Conservation (phyloP, 192 early-diverging fungal genomes). For the Backusella macrospora region DNA sequence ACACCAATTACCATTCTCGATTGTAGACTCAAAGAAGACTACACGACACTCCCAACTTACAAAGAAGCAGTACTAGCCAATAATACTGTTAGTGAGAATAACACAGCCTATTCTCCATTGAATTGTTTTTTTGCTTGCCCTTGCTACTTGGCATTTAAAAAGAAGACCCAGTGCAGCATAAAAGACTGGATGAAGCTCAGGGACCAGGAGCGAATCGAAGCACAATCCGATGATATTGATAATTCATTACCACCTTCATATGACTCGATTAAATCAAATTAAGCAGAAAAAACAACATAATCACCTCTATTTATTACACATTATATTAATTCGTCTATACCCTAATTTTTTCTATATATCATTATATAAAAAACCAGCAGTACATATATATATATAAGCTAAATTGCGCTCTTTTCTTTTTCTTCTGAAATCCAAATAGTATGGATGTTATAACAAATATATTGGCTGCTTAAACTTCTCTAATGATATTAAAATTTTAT, state of each 20-base stretch:
- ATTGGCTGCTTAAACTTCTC: too few species aligned
- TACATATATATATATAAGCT: background rate
- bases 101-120: background rate
- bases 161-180: slow-evolving; percentile 14
- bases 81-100: background rate
- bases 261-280: background rate
- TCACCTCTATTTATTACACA: background rate
- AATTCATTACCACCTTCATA: slow-evolving; percentile 11
- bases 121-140: slow-evolving; percentile 20
- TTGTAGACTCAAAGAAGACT: slow-evolving; percentile 31
- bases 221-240: background rate
- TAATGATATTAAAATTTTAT: too few species aligned
- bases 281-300: background rate
- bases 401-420: background rate
- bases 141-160: slow-evolving; percentile 24
- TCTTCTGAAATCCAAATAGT: too few species aligned
- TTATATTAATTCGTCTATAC: background rate
- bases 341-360: background rate
- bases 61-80: slow-evolving; percentile 6
- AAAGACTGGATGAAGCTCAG: slow-evolving; percentile 14
- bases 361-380: background rate
- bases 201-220: background rate
- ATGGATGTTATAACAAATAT: too few species aligned
- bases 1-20: slow-evolving; percentile 33
- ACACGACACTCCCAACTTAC: slow-evolving; percentile 24